Conservation (phyloP, 345 rosid species). For the Aquilaria sinensis region DNA sequence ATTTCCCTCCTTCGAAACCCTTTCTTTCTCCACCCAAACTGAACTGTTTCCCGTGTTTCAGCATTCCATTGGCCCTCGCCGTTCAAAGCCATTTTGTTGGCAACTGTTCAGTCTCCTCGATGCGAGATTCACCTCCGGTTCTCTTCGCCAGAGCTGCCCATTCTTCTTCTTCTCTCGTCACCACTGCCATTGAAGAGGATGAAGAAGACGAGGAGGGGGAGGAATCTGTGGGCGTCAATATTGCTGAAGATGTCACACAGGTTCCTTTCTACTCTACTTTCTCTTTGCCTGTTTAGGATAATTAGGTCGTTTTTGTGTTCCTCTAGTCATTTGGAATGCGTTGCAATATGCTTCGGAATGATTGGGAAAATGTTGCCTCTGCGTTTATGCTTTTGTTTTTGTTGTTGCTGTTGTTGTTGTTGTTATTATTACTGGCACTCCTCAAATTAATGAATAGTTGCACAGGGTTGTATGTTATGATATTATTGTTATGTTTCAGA, state of each 20-base stretch:
- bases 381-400: too few species aligned
- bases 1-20: conserved; percentile 27
- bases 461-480: too few species aligned
- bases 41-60: conserved; percentile 9
- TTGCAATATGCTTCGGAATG: too few species aligned
- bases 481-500: too few species aligned
- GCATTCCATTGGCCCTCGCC: conserved; percentile 11
- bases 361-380: too few species aligned
- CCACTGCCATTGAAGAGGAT: conserved; percentile 16
- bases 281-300: too few species aligned
- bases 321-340: too few species aligned
- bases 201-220: conserved; percentile 15
- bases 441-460: too few species aligned
- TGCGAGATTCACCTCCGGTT: conserved; percentile 10
- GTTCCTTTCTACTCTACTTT: conserved; percentile 16
- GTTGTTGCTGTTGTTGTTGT: too few species aligned
- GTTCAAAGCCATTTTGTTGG: conserved; percentile 7
- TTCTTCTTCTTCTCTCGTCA: conserved; percentile 26
- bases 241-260: conserved; percentile 79
- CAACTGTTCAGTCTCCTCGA: conserved; percentile 9
- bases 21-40: conserved; percentile 11
- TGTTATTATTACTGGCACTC: too few species aligned
- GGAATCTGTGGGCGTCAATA: conserved; percentile 42
- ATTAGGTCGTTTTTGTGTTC: too few species aligned
- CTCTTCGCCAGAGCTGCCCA: conserved; percentile 31